Evolutionary conservation across 2,329 filamentous ascomycete species (phyloP).

Genomic region (Clarireedia sp.): DNA sequence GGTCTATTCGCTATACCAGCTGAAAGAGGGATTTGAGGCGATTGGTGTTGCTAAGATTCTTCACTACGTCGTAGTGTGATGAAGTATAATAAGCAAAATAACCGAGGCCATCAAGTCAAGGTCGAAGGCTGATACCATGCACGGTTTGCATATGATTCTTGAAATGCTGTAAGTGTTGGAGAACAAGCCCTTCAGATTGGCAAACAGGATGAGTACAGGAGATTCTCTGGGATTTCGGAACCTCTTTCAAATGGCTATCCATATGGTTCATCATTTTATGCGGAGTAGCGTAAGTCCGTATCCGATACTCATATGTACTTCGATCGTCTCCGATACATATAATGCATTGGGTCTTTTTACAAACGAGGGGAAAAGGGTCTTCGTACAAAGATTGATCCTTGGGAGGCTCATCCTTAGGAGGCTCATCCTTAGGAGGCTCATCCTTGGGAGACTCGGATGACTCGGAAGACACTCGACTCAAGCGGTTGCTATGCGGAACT

Average conservation of each 20-base stretch:
- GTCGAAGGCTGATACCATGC: not conserved
- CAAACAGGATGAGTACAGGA: no score
- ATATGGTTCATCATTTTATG: no score
- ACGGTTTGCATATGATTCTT: not conserved
- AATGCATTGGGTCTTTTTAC: conserved; percentile 4
- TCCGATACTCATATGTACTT: not conserved
- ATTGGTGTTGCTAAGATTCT: not conserved
- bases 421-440: not conserved
- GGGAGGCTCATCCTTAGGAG: no score
- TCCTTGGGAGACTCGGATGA: not conserved
- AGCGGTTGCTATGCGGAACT: not conserved
- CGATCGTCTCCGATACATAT: not conserved
- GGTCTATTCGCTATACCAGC: not conserved
- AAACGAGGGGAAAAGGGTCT: not conserved
- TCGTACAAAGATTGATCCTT: not conserved
- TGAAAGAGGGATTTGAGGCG: not conserved
- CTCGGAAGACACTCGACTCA: not conserved
- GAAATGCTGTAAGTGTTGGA: not conserved
- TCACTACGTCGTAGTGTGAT: not conserved
- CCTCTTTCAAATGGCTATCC: no score
- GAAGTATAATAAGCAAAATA: not conserved
- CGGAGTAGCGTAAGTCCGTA: not conserved
- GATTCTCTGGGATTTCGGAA: no score
- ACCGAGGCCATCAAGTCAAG: not conserved
- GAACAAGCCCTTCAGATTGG: no score